phyloP scores from a whole-genome alignment of 495 filamentous ascomycete species.

The Astrocystis sublimbata region DNA sequence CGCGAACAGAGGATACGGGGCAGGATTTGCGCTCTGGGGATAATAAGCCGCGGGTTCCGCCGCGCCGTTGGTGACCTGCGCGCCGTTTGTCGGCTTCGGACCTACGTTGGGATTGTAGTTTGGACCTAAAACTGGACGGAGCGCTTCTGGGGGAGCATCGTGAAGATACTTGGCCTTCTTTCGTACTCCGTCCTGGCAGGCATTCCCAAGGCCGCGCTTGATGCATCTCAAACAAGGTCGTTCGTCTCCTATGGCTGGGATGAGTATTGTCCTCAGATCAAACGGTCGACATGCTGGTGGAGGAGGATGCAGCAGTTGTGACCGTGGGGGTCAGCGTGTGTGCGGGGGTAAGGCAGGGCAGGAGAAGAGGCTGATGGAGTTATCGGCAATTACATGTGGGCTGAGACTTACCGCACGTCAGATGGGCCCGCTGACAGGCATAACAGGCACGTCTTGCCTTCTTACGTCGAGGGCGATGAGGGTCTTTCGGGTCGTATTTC shows the following conservation, averaged over 20 bases:
- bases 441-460: conserved; percentile 94
- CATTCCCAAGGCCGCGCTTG: conserved; percentile 85
- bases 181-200: conserved; percentile 91
- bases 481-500: conserved; percentile 77
- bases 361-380: conserved; percentile 21
- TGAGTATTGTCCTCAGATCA: conserved; percentile 19
- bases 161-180: conserved; percentile 99
- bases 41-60: conserved; percentile 33
- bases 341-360: conserved; percentile 6
- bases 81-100: conserved; percentile 34
- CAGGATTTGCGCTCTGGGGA: conserved; percentile 27
- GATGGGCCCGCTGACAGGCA: conserved; percentile 94
- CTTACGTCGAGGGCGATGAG: conserved; percentile 83
- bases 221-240: conserved; percentile 92
- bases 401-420: conserved; percentile 88
- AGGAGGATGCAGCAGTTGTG: not conserved
- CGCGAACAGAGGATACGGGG: conserved; percentile 39
- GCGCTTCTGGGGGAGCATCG: conserved; percentile 79
- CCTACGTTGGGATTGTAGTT: conserved; percentile 52
- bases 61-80: conserved; percentile 30
- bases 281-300: not conserved
- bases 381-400: conserved; percentile 22
- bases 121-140: conserved; percentile 56
- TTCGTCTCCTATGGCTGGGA: conserved; percentile 57
- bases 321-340: conserved; percentile 18